Evolutionary conservation across 140 eudicot genomes (phyloP), one percentile per base, ranked within the genome.

Genomic region (Senecio squalidus): DNA sequence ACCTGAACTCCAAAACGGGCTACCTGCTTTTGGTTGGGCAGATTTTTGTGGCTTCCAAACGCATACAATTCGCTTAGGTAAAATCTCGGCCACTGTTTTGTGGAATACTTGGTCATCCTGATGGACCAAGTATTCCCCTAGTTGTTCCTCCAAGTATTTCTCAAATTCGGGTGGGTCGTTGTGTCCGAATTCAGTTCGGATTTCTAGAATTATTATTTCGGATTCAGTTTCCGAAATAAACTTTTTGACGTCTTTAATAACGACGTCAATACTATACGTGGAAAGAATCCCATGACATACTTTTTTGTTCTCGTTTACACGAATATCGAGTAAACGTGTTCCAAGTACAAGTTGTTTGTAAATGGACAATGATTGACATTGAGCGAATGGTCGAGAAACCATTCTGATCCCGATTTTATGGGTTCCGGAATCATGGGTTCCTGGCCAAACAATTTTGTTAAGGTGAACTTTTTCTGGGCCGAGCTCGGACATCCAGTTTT

Each of bases 391-490:
- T 9, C 96, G 76, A 9, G 96, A 69, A 4, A 92, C 66, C 68
- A 74, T 56, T 14, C 69, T 80, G 71, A 84, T 67, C 23, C 98
- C 98, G 68, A 92, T 87, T 72, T 80, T 70, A 69, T 92, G 67
- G 48, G 98, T 91, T 21, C 91, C 98, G 28, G 98, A 86, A 70
- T 91, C 95, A 58, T 91, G 98, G 27, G 98, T 92, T 26, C 98
- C 96, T 0, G 98, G 98, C 96, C 96, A 92, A 0, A 87, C 96
- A 14, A 92, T 88, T 64, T 92, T 65, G 67, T 92, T 68, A 2
- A 92, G 28, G 38, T 72, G 83, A 27, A 77, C 14, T 60, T 69
- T 87, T 4, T 62, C 95, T 7, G 89, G 95, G 55, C 62, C 52
- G 18, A 92, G 93, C 40, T 74, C 71, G 36, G 78, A 50, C 78